Base-by-base conservation (phyloP, 2,329 filamentous ascomycete genomes). In the Ceratocystis lukuohia region DNA sequence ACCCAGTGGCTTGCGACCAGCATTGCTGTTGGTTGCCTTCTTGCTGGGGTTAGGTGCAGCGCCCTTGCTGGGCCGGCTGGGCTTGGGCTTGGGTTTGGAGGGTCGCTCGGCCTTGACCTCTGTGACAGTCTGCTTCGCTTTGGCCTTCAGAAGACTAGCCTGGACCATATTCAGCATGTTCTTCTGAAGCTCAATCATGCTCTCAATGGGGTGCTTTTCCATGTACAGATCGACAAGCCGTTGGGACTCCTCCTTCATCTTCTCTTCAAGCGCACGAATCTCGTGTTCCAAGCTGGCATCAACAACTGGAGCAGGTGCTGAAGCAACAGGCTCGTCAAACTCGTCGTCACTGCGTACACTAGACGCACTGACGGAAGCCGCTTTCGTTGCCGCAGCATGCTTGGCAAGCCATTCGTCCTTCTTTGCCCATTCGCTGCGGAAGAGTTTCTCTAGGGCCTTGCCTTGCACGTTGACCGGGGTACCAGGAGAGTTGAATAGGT, bases 331-430 rank as follows among this genome's bases (percentile, higher is more conserved):
- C 0, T 91, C 88, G 1, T 88, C 86, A 0, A 86, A 85, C 3
- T 88, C 85, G 0, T 87, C 87, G n/a, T 85, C 83, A 44, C 83
- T 86, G 66, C 80, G 82, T n/a, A 84, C 83, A 70, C 86, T 87
- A 64, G 84, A 83, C 57, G 83, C 82, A 67, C 86, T 74, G 41
- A 76, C 82, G 3, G 85, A 84, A 7, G 83, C 78, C 1, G 76
- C 74, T 46, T 78, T 77, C 8, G 74, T 75, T 61, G 73, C 85
- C 61, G 73, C 85, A 67, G 88, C 86, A 72, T 96, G 86, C 69
- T 86, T 84, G 53, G 87, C 84, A 72, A 96, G 81, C 85, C 91
- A 97, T 46, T 84, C 82, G 20, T 88, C 82, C 76, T 96, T 96
- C 71, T 87, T 85, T 6, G 81, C 80, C 85, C 93, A 91, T 72